Conservation (phyloP, 768 basidiomycete genomes). For the Lyophyllum shimeji region DNA sequence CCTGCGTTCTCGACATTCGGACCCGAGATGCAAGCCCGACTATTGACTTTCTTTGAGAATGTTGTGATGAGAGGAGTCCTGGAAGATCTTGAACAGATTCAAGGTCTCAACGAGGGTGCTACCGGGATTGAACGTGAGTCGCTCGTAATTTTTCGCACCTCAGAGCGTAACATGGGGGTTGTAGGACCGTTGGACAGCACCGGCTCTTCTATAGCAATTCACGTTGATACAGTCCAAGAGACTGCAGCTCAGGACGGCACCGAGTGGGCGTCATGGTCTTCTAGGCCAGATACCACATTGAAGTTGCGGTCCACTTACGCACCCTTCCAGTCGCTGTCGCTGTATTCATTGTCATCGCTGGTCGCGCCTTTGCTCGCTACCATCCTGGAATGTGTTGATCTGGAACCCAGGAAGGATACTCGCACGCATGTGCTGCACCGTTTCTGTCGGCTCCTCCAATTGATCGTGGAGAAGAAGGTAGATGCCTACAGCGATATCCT, state of each 20-base stretch:
- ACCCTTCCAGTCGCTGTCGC: slow-evolving; percentile 49
- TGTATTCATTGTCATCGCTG: slow-evolving; percentile 64
- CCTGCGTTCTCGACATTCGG: slow-evolving; percentile 73
- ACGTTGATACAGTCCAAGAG: slow-evolving; percentile 51
- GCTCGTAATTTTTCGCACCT: neutral
- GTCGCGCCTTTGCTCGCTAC: slow-evolving; percentile 62
- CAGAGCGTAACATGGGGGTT: neutral
- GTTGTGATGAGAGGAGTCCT: slow-evolving; percentile 55
- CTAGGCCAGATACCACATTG: slow-evolving; percentile 12
- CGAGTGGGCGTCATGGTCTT: slow-evolving; percentile 30
- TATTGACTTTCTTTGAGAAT: slow-evolving; percentile 70
- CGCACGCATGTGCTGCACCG: slow-evolving; percentile 41
- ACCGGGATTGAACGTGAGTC: slow-evolving; percentile 6
- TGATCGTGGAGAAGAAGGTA: slow-evolving; percentile 56
- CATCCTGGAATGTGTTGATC: slow-evolving; percentile 57
- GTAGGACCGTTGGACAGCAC: slow-evolving; percentile 15
- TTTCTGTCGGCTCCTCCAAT: slow-evolving; percentile 52
- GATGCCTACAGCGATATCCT: slow-evolving; percentile 74
- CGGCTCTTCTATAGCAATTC: slow-evolving; percentile 52
- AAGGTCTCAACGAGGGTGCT: slow-evolving; percentile 23
- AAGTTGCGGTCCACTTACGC: slow-evolving; percentile 53
- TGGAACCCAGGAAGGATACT: slow-evolving; percentile 25
- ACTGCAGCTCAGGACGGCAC: slow-evolving; percentile 13
- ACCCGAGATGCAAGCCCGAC: slow-evolving; percentile 56
- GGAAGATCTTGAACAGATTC: slow-evolving; percentile 40